These are phyloP conservation scores for Flaveria bidentis DNA, from an alignment of 129 eudicot species.

Conservation along the genomic window DNA sequence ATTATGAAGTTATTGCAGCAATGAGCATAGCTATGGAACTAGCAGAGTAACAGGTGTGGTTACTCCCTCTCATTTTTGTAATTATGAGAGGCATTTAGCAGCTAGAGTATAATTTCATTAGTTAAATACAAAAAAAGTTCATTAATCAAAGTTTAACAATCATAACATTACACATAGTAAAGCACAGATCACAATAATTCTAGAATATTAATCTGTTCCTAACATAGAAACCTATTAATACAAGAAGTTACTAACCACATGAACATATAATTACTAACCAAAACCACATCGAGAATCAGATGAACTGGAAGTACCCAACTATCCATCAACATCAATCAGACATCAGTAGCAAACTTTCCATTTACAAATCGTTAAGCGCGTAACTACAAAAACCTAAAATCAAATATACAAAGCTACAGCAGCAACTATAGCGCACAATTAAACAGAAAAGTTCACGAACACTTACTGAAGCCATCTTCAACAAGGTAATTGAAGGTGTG, in stretches of 20 bases:
- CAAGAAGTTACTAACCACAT: not conserved
- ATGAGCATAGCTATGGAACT: not conserved
- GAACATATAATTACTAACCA: not conserved
- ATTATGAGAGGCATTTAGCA: not conserved
- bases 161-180: not conserved
- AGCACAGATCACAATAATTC: not conserved
- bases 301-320: not conserved
- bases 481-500: constrained; percentile 65
- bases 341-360: not conserved
- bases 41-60: not conserved
- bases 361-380: not conserved
- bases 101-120: not conserved
- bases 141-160: not conserved
- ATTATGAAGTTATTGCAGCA: not conserved
- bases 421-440: not conserved
- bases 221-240: not conserved
- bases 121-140: not conserved
- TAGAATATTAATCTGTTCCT: not conserved
- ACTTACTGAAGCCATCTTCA: constrained; percentile 58
- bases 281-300: not conserved
- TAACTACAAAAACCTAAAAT: not conserved
- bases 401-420: constrained; percentile 14
- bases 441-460: not conserved
- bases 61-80: not conserved
- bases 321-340: not conserved